Base-by-base conservation (phyloP, 1,284 basidiomycete species). In the Pterulicium gracile region DNA sequence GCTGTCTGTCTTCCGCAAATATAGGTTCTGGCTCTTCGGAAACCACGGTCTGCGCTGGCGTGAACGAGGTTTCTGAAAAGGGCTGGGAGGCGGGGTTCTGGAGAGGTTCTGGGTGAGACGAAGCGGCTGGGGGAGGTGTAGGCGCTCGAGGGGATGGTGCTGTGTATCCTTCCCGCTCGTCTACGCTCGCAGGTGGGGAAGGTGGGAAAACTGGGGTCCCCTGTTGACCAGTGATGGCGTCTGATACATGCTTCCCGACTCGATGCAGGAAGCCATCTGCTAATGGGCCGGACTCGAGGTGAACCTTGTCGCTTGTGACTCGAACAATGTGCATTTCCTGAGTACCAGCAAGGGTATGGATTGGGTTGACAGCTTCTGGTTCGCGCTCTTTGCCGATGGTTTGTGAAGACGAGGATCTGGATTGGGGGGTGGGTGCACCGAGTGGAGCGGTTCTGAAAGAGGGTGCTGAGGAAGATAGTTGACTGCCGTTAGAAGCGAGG, bases 161-260 rank as follows among this genome's bases (percentile, higher is more conserved):
- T 4, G 60, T 58, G 40, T 61, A 56, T 42, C 58, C 56, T 24
- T 59, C 63, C 21, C 57, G 54, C 1, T 62, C 61, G 48, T 75
- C 74, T 22, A 74, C 64, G 56, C 78, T 80, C 10, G 77, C 77
- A 2, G 79, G 81, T 0, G 79, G 79, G 0, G 78, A 81, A 3
- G 81, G 80, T 1, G 79, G 80, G 18, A 69, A 52, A 47, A 56
- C 61, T 45, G 50, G 55, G 36, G 55, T 54, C 35, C 45, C 50
- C 36, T 54, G 51, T 46, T 56, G 56, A 49, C 47, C 51, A 10
- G 61, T 56, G 1, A 66, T 56, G 44, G 59, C 58, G 34, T 63
- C 63, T 47, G 56, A 50, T 56, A 73, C 54, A 43, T 64, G 54
- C 53, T 68, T 51, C 13, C 63, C 53, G 48, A 64, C 51, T 58